Conservation (phyloP, 176 grass and related monocot genomes). For the Cocos nucifera region DNA sequence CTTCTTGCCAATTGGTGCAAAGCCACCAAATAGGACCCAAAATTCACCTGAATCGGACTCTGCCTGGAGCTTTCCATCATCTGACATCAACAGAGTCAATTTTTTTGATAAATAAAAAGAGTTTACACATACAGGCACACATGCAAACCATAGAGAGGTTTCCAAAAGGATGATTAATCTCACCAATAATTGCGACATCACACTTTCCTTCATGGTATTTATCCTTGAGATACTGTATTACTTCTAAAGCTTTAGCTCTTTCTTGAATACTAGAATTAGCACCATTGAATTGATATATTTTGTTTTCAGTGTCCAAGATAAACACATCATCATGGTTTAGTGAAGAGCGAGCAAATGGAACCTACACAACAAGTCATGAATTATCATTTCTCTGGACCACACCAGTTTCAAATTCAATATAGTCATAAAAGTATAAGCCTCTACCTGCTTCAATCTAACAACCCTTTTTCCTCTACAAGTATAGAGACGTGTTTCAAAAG, state of each 20-base stretch:
- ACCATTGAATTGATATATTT: conserved; percentile 97
- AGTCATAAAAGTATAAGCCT: neutral
- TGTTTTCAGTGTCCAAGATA: conserved; percentile 80
- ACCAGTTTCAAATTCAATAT: neutral
- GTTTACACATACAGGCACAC: neutral
- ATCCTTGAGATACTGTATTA: conserved; percentile 90
- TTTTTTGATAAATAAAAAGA: conserved; percentile 18
- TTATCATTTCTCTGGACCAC: neutral
- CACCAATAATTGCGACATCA: conserved; percentile 87
- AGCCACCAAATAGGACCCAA: conserved; percentile 95
- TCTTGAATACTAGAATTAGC: conserved; percentile 98
- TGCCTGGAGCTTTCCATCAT: conserved; percentile 85
- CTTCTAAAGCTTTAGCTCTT: conserved; percentile 91
- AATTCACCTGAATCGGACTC: conserved; percentile 96
- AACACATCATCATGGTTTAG: conserved; percentile 98
- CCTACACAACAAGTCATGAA: conserved; percentile 37
- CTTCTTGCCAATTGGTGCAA: conserved; percentile 92
- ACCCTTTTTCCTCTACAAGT: conserved; percentile 17
- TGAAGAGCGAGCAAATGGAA: conserved; percentile 85
- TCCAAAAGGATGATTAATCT: conserved; percentile 2
- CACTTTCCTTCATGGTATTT: conserved; percentile 80
- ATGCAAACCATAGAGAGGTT: conserved; percentile 5
- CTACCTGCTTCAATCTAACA: conserved; percentile 22
- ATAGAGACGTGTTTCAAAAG: conserved; percentile 24
- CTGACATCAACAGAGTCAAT: conserved; percentile 28